These are phyloP conservation scores for Rhododendron vialii DNA, from an alignment of 148 eudicot genomes.

Conservation along the genomic window DNA sequence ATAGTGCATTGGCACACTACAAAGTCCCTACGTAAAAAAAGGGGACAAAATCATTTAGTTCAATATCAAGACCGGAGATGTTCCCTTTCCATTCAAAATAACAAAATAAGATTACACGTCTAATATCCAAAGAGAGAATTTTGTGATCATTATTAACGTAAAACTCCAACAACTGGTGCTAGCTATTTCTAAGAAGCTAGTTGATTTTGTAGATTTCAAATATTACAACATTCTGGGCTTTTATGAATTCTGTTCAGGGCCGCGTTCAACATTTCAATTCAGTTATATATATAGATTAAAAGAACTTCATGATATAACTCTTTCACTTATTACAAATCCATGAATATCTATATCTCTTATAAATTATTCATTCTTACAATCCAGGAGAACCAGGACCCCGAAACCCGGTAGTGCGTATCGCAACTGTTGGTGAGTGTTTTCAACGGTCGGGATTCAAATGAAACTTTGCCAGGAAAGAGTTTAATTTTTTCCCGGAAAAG, in stretches of 20 bases:
- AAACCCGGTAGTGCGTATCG: too few species aligned
- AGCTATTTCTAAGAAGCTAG: not conserved
- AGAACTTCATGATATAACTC: not conserved
- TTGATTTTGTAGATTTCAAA: not conserved
- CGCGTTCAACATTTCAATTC: not conserved
- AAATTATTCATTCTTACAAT: not conserved
- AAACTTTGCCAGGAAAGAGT: too few species aligned
- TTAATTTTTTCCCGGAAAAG: fast-evolving
- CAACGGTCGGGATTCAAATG: too few species aligned
- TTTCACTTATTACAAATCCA: not conserved
- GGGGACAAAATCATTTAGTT: not conserved
- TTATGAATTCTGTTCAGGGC: conserved; percentile 25
- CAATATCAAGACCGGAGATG: not conserved
- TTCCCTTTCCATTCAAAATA: not conserved
- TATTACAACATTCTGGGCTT: not conserved
- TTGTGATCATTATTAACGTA: not conserved
- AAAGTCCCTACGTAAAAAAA: too few species aligned
- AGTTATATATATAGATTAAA: not conserved
- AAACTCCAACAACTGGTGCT: not conserved
- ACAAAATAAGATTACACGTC: not conserved
- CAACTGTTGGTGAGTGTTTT: too few species aligned
- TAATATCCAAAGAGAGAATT: not conserved
- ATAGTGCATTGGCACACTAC: too few species aligned
- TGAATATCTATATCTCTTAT: not conserved
- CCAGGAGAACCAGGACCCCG: not conserved